Evolutionary conservation across 768 basidiomycete genomes (phyloP).

Genomic region (Serendipita sp.): DNA sequence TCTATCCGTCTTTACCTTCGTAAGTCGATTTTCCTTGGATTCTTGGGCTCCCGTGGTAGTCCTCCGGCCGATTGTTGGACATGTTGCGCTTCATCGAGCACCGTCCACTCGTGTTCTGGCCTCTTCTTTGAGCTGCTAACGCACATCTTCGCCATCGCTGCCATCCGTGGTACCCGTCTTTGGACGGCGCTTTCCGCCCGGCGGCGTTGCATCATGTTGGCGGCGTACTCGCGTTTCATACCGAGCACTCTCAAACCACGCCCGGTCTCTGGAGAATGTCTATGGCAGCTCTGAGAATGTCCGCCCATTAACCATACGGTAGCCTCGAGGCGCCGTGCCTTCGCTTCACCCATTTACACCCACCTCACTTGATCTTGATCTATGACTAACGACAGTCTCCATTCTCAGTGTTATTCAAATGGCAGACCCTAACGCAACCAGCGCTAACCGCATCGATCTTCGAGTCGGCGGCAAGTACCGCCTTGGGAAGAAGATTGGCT

Average conservation of each 20-base stretch:
- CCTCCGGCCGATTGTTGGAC: not conserved
- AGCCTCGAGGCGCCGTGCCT: not conserved
- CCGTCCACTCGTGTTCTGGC: not conserved
- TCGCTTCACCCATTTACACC: conserved; percentile 1
- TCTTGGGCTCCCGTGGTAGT: too few relatives aligned
- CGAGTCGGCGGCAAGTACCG: conserved; percentile 91
- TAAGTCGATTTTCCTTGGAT: not conserved
- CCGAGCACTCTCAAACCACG: too few relatives aligned
- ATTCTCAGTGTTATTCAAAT: conserved; percentile 21
- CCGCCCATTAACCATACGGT: not conserved
- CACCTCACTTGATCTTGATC: conserved; percentile 2
- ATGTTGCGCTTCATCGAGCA: not conserved
- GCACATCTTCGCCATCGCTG: not conserved
- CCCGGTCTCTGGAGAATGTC: too few relatives aligned
- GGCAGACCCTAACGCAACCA: conserved; percentile 43
- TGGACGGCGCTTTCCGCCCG: too few relatives aligned
- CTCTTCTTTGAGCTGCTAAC: not conserved
- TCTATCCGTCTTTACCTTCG: not conserved
- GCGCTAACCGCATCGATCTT: conserved; percentile 56
- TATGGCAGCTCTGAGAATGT: not conserved
- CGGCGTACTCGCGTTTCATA: too few relatives aligned
- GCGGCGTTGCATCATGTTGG: too few relatives aligned
- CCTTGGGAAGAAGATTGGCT: conserved; percentile 98
- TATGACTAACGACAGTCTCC: not conserved
- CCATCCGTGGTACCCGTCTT: not conserved